phyloP scores from a whole-genome alignment of 2,329 filamentous ascomycete genomes.

The Chrysoporthe deuterocubensis region DNA sequence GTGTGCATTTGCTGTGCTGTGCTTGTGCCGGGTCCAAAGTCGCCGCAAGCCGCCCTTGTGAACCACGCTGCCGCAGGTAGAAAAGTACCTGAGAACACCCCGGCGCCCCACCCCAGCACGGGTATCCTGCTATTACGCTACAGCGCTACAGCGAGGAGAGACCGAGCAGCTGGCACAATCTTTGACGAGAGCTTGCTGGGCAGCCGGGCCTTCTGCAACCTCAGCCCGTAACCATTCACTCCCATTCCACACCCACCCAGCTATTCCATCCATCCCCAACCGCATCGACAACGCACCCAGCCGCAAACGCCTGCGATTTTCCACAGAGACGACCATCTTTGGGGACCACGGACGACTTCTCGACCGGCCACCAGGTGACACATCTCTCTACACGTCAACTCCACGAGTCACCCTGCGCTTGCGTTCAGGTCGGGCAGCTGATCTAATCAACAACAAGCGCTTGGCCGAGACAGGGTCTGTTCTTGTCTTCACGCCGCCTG shows the following conservation, averaged over 20 bases:
- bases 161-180: conserved; percentile 3
- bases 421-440: conserved; percentile 22
- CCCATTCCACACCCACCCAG: neutral
- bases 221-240: conserved; percentile 20
- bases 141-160: conserved; percentile 9
- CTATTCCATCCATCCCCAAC: conserved; percentile 15
- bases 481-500: conserved; percentile 16
- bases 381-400: conserved; percentile 14
- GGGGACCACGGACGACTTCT: neutral
- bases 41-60: conserved; percentile 9
- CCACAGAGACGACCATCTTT: conserved; percentile 16
- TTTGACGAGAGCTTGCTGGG: neutral
- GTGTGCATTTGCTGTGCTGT: conserved; percentile 1
- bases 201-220: conserved; percentile 14
- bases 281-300: conserved; percentile 16
- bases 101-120: neutral
- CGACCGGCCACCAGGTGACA: conserved; percentile 8
- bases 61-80: conserved; percentile 3
- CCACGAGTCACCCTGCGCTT: conserved; percentile 17
- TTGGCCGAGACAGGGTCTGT: conserved; percentile 15
- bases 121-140: conserved; percentile 14
- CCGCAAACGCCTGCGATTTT: conserved; percentile 15
- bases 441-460: conserved; percentile 25
- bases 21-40: neutral
- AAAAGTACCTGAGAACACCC: neutral